Evolutionary conservation across 1,139 yeast genomes (phyloP).

Genomic region (Lodderomyces pseudojiufengensis): DNA sequence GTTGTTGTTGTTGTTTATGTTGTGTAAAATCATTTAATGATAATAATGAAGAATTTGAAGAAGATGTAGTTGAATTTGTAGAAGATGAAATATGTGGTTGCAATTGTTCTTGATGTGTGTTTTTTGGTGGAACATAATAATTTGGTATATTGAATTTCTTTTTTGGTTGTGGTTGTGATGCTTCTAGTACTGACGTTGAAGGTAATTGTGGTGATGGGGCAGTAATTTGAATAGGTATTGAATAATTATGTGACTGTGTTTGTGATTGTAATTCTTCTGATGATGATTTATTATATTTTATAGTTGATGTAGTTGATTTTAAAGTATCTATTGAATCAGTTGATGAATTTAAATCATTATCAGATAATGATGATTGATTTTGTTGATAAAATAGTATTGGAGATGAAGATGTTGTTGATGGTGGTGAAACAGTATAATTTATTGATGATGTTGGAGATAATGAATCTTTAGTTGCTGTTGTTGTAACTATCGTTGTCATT

Average conservation of each 20-base stretch:
- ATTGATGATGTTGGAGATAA: not conserved
- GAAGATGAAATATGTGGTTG: constrained; percentile 3
- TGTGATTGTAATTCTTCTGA: constrained; percentile 3
- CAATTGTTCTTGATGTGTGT: constrained; percentile 6
- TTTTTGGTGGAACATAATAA: constrained; percentile 14
- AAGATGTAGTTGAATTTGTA: not conserved
- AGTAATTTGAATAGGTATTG: not conserved
- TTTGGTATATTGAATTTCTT: constrained; percentile 12
- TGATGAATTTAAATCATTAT: constrained; percentile 7
- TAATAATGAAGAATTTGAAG: too few species aligned
- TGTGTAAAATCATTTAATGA: too few species aligned
- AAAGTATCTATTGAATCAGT: constrained; percentile 12
- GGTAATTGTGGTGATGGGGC: constrained; percentile 4
- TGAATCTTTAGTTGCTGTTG: not conserved
- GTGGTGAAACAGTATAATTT: constrained; percentile 1
- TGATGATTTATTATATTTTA: constrained; percentile 9
- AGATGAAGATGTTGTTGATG: constrained; percentile 2
- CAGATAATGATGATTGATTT: not conserved
- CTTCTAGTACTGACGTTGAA: too few species aligned
- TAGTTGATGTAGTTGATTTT: constrained; percentile 11
- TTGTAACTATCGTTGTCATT: not conserved
- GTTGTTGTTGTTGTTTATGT: not conserved
- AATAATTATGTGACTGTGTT: constrained; percentile 1
- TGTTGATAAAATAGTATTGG: constrained; percentile 2
- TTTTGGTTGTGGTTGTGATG: constrained; percentile 2